Evolutionary conservation across 106 monocot species (phyloP).

Genomic region (Acanthochlamys bracteata): DNA sequence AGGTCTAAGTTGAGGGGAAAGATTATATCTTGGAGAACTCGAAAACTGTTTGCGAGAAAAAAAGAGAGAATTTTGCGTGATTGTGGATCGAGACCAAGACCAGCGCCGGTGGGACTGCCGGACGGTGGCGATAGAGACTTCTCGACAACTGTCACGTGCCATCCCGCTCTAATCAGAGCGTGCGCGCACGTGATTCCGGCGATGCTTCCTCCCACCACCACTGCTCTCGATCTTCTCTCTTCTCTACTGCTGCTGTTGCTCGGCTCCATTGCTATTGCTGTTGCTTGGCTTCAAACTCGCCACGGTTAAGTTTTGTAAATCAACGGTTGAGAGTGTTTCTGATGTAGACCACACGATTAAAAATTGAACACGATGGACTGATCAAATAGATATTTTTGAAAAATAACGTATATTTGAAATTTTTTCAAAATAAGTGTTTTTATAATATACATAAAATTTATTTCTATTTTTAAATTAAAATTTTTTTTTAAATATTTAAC

Average conservation of each 20-base stretch:
- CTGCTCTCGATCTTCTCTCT: constrained; percentile 3
- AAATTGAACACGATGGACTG: too few relatives aligned
- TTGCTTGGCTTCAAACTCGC: too few relatives aligned
- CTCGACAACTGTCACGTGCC: constrained; percentile 44
- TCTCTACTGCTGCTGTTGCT: neutral
- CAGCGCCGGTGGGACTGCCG: constrained; percentile 46
- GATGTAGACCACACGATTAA: too few relatives aligned
- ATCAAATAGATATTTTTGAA: too few relatives aligned
- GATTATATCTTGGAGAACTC: constrained; percentile 13
- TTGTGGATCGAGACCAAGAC: constrained; percentile 56
- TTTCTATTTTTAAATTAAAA: too few relatives aligned
- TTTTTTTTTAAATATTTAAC: too few relatives aligned
- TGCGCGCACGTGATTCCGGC: constrained; percentile 56
- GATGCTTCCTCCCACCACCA: constrained; percentile 70
- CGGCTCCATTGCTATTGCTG: too few relatives aligned
- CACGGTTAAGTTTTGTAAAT: too few relatives aligned
- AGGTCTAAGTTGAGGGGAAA: constrained; percentile 23
- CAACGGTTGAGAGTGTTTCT: too few relatives aligned
- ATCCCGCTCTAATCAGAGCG: constrained; percentile 34
- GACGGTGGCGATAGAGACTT: constrained; percentile 25
- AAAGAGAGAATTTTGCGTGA: constrained; percentile 27
- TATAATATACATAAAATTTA: too few relatives aligned
- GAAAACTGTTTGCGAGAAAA: constrained; percentile 23
- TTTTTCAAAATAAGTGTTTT: too few relatives aligned
- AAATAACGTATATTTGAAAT: too few relatives aligned